These are phyloP conservation scores for apple (Malus domestica) DNA, from an alignment of 306 rosid genomes.

Conservation along the genomic window DNA sequence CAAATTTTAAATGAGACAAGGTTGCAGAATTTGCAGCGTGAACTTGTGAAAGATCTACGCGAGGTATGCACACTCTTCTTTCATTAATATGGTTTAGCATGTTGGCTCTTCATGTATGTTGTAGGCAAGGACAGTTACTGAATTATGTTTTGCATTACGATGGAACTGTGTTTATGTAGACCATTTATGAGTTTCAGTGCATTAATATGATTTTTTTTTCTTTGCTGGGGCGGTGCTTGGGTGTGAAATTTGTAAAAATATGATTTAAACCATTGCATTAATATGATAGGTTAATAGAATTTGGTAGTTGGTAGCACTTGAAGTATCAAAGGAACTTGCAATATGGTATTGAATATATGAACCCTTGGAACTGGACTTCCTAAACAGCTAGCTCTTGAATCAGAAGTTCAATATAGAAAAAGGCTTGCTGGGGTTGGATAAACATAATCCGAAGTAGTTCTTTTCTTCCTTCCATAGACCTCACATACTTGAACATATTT, in stretches of 20 bases:
- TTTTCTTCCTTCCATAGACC: not conserved
- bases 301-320: not conserved
- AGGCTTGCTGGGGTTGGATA: not conserved
- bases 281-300: not conserved
- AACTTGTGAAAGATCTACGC: constrained; percentile 72
- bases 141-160: not conserved
- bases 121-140: not conserved
- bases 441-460: not conserved
- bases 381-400: not conserved
- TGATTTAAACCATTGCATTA: not conserved
- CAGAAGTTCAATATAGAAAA: not conserved
- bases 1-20: constrained; percentile 97
- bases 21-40: constrained; percentile 89
- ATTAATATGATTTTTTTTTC: not conserved
- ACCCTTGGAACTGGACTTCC: not conserved
- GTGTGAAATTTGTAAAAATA: too few relatives aligned
- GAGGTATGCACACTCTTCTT: constrained; percentile 44
- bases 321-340: not conserved
- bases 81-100: not conserved
- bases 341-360: not conserved
- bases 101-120: not conserved
- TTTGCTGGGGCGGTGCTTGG: too few relatives aligned
- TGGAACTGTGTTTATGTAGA: not conserved
- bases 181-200: not conserved
- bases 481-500: not conserved